Conservation (phyloP, 495 filamentous ascomycete genomes). For the Talaromyces thailandensis region DNA sequence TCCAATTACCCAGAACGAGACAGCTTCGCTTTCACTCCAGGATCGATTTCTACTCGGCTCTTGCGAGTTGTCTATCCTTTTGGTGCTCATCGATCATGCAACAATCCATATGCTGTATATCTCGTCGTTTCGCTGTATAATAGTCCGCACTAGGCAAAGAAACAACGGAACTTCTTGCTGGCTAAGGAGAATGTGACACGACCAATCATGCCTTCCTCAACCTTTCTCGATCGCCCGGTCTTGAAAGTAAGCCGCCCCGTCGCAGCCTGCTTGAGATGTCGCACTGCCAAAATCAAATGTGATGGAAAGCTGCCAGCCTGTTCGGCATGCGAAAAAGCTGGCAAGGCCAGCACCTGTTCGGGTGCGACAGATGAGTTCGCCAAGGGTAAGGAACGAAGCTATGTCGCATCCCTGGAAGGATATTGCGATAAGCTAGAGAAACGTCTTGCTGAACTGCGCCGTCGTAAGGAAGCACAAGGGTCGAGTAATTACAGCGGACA, state of each 20-base stretch:
- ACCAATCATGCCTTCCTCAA: constrained; percentile 20
- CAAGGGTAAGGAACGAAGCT: constrained; percentile 87
- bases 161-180: not conserved
- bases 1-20: not conserved
- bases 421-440: constrained; percentile 79
- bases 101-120: not conserved
- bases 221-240: constrained; percentile 60
- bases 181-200: constrained; percentile 12
- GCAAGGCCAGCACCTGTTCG: constrained; percentile 75
- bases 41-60: not conserved
- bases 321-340: constrained; percentile 81
- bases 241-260: constrained; percentile 86
- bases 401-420: constrained; percentile 84
- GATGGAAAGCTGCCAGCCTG: constrained; percentile 92
- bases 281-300: constrained; percentile 88
- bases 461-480: constrained; percentile 49
- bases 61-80: not conserved
- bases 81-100: not conserved
- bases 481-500: constrained; percentile 40
- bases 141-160: not conserved
- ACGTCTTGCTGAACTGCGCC: constrained; percentile 46
- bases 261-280: constrained; percentile 86
- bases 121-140: not conserved
- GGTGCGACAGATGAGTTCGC: constrained; percentile 91
- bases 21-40: not conserved